Evolutionary conservation across 2,329 filamentous ascomycete species (phyloP), one percentile per base, ranked within the genome.

Genomic region (Herpotrichia juniperi): DNA sequence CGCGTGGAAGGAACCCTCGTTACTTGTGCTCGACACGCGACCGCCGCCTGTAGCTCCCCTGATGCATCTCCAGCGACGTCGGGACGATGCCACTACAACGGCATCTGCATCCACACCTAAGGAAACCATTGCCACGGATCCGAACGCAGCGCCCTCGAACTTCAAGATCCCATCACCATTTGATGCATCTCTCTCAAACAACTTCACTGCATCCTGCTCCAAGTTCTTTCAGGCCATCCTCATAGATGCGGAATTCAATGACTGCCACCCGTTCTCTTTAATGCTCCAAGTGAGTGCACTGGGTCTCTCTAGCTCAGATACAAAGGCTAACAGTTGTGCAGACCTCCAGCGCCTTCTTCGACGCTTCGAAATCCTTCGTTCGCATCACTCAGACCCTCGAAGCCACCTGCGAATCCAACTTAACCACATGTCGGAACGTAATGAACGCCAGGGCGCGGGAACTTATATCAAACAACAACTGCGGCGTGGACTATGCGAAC

Each of bases 301-400:
- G 16, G 26, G 16, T 7, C 40, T 25, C 25, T 16, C 16, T 22
- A 51, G 64, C 52, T 17, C 9, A 17, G 17, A 21, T 24, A 16
- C 5, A 16, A 35, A 35, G 4, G 17, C 39, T 43, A 50, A 43
- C 47, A 40, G 10, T 10, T 6, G 14, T 30, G 14, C 71, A 96
- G 86, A 91, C 89, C 56, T 97, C 93, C 9, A 84, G 82, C 46
- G 85, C 86, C 34, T 96, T 97, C 77, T 97, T 97, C 78, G 79
- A 91, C 50, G 87, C 87, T 16, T 82, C 88, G 56, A 87, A 85
- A 67, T 89, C 89, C 4, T 79, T 88, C 30, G 79, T 89, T 44
- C 81, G 83, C 61, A 89, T 93, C 53, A 90, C 91, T 1, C 84
- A 86, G 55, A 87, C 90, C 17, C 85, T 99, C 46, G 90, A 96